A percentile compares a stretch with the other conserved stretches of the same genome.
Conservation (phyloP, 441 rosid genomes). For the Oxalis stricta region DNA sequence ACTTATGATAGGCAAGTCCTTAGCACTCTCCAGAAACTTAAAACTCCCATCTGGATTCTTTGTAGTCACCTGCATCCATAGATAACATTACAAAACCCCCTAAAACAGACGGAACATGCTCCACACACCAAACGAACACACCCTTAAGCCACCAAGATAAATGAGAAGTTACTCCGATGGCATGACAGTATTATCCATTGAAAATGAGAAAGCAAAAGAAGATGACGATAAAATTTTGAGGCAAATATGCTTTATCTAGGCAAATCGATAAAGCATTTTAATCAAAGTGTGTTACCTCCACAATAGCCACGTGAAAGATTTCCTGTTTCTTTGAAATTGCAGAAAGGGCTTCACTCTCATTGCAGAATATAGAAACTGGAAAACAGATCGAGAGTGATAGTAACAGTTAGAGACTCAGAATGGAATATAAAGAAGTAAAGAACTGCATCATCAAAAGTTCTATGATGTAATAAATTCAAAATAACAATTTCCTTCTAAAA, state of each 20-base stretch:
- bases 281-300: constrained; percentile 37
- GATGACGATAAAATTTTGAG: neutral
- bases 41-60: constrained; percentile 32
- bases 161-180: too few relatives aligned
- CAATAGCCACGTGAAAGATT: constrained; percentile 76
- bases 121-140: neutral
- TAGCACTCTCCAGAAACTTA: constrained; percentile 73
- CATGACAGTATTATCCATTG: too few relatives aligned
- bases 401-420: neutral
- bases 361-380: constrained; percentile 62
- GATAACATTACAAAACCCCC: neutral
- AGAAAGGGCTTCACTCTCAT: constrained; percentile 64
- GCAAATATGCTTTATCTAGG: neutral
- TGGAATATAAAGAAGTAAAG: neutral
- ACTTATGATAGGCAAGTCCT: constrained; percentile 81
- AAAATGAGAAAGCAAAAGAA: too few relatives aligned
- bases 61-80: constrained; percentile 34
- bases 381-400: constrained; percentile 7
- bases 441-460: too few relatives aligned
- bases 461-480: too few relatives aligned
- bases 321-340: constrained; percentile 45
- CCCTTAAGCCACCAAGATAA: too few relatives aligned
- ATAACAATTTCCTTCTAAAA: too few relatives aligned
- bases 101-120: neutral
- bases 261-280: neutral